These are phyloP conservation scores for Fusarium concolor DNA, from an alignment of 2,329 filamentous ascomycete genomes.

Conservation along the genomic window DNA sequence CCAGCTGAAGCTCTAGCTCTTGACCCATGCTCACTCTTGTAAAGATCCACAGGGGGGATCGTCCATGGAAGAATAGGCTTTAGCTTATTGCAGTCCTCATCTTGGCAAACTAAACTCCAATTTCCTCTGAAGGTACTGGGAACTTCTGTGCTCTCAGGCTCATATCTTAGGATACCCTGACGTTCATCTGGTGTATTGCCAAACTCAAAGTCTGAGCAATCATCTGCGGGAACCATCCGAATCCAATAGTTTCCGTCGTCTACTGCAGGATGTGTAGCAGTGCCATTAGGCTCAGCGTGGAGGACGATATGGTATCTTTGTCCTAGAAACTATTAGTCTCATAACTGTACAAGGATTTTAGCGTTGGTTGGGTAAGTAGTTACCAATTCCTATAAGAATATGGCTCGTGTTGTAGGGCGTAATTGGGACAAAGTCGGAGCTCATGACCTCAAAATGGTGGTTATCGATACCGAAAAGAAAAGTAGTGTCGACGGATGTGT, in stretches of 20 bases:
- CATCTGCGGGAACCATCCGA: neutral
- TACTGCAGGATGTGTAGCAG: neutral
- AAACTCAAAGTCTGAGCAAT: neutral
- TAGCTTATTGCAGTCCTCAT: neutral
- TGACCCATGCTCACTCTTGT: neutral
- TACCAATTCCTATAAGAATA: neutral
- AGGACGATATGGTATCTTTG: constrained; percentile 5
- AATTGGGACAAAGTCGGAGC: neutral
- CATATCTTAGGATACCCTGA: neutral
- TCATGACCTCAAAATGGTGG: neutral
- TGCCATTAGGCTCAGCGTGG: neutral
- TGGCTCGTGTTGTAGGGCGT: neutral
- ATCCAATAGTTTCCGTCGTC: neutral
- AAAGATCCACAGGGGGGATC: neutral
- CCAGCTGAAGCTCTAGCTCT: neutral
- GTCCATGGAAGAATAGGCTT: neutral
- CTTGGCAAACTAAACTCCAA: neutral
- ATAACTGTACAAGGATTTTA: neutral
- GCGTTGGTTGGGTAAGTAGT: too few species aligned
- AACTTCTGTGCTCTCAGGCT: neutral
- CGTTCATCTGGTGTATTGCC: constrained; percentile 1
- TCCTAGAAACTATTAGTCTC: neutral
- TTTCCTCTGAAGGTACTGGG: neutral
- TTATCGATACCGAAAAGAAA: constrained; percentile 2
- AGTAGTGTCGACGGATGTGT: constrained; percentile 1